Base-by-base conservation (phyloP, 1,284 basidiomycete genomes). In the Neotropicomus parvogracilis region DNA sequence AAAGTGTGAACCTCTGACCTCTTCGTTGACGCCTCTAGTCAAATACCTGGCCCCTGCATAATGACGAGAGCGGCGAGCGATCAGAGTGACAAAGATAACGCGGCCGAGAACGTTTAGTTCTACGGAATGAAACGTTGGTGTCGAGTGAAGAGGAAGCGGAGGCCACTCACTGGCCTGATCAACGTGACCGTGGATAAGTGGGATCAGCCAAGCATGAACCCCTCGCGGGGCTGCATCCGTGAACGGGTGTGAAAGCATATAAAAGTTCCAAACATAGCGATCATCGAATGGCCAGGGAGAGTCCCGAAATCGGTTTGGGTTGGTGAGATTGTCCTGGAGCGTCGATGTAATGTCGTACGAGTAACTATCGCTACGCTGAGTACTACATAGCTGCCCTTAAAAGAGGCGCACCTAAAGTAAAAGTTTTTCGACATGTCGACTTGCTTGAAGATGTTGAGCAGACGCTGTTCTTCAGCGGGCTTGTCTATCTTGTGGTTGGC, bases 351-450 rank as follows among this genome's bases (percentile, higher is more conserved):
- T 73, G 66, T 99, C 97, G 70, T 99, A 99, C 0, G 95, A 95
- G 66, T 97, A 93, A 56, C 94, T 95, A 57, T 28, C 40, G 32
- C 31, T 36, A 40, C 6, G 29, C 13, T 59, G 33, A 54, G 55
- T 17, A 28, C 21, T 16, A 21, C 4, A 12, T 21, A 21, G 6
- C 17, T 6, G 39, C 32, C 52, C 3, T 12, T 9, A 19, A 26
- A 29, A 44, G 17, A 34, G 43, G 10, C 65, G 44, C 58, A 95
- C 91, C 91, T 95, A 69, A 99, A 99, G 72, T 99, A 99, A 67
- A 99, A 99, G 70, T 99, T 98, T 73, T 99, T 98, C 40, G 89
- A 89, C 74, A 99, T 81, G 60, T 99, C 97, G 4, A 99, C 95
- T 66, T 95, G 92, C 64, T 93, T 94, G 74, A 99, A 99, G n/a